Evolutionary conservation across 257 asterid species (phyloP), one percentile per base, ranked within the genome.

Genomic region (Misopates orontium): DNA sequence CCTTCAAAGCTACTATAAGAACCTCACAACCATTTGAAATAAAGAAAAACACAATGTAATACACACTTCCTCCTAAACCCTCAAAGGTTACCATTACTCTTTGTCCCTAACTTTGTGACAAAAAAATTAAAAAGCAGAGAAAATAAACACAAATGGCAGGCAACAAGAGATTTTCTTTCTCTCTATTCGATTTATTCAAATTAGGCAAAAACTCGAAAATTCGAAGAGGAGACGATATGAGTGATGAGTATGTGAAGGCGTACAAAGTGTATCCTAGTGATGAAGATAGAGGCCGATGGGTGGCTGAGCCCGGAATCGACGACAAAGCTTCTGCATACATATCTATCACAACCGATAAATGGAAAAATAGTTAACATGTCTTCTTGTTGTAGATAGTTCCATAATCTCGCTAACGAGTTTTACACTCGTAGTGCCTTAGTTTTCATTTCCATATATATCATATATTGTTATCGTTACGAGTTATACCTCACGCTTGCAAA

Each of bases 231-330:
- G 81, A 74, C 0, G 75, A 72, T 4, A 14, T 28, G 36, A 28
- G 73, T 4, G 83, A 79, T 1, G 95, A 90, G 4, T 69, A 39
- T 14, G 67, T 87, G 73, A 90, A 82, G 65, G 95, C 95, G 0
- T 90, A 80, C 71, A 90, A 85, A 57, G 82, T 84, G 13, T 90
- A 89, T 71, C 96, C 89, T 0, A 85, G 97, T 59, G 97, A 90
- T 32, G 89, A 90, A 55, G 97, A 90, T 42, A 70, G 90, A 68
- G 95, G 88, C 3, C 70, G 82, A 1, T 90, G 94, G 90, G 95
- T 90, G 24, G 96, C 96, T 1, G 92, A 90, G 61, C 97, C 97
- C 2, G 81, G 86, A 1, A 88, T 90, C 40, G 92, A 90, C 62
- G 69, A 69, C 71, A 83, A 76, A 61, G 96, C 92, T 25, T 66